Conservation (phyloP, 140 eudicot genomes). For the Anethum foeniculum region DNA sequence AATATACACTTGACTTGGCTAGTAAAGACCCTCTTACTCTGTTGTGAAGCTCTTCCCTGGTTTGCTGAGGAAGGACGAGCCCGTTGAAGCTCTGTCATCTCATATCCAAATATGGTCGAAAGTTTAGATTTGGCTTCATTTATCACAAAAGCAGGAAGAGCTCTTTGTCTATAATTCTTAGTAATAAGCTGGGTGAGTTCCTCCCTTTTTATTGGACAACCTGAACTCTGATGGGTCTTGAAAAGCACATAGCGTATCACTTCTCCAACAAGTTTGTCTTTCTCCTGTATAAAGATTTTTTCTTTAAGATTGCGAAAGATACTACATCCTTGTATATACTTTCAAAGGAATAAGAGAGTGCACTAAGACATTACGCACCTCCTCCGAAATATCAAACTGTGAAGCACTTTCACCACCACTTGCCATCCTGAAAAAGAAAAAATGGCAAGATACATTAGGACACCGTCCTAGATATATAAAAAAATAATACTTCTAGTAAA, state of each 20-base stretch:
- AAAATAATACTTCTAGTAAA: not conserved
- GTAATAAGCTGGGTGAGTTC: slow-evolving; percentile 67
- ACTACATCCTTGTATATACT: slow-evolving; percentile 3
- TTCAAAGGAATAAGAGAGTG: not conserved
- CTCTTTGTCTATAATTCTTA: slow-evolving; percentile 50
- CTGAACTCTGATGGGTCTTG: slow-evolving; percentile 61
- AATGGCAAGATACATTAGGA: slow-evolving; percentile 7
- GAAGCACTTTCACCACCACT: slow-evolving; percentile 40
- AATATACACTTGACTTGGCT: not conserved
- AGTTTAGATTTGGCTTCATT: slow-evolving; percentile 60
- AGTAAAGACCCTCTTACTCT: slow-evolving; percentile 41
- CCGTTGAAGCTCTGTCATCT: slow-evolving; percentile 76
- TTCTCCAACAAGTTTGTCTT: slow-evolving; percentile 69
- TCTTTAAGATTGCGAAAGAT: not conserved
- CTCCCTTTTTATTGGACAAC: slow-evolving; percentile 88
- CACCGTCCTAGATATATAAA: not conserved
- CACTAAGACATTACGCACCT: slow-evolving; percentile 26
- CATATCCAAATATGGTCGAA: slow-evolving; percentile 63
- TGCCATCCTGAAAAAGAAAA: slow-evolving; percentile 50
- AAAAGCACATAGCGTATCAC: slow-evolving; percentile 74
- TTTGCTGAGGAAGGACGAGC: slow-evolving; percentile 47
- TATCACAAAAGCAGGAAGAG: slow-evolving; percentile 62
- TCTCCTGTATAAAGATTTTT: slow-evolving; percentile 42
- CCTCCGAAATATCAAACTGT: slow-evolving; percentile 59
- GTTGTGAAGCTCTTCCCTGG: slow-evolving; percentile 56